Base-by-base conservation (phyloP, 257 asterid genomes). In the Fraxinus pennsylvanica region DNA sequence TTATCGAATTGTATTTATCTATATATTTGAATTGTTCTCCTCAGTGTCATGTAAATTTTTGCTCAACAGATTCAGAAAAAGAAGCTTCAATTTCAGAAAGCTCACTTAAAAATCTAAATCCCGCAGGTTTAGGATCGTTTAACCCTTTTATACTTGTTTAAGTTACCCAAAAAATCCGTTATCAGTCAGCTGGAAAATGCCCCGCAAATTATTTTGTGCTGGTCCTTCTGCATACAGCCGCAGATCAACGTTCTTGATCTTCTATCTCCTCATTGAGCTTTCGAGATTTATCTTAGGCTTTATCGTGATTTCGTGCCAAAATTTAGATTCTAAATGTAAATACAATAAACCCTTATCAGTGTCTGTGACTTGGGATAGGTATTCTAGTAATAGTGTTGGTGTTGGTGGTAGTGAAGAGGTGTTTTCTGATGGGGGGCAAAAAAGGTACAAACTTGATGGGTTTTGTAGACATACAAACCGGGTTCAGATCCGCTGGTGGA, bases 401-500 rank as follows among this genome's bases (percentile, higher is more conserved):
- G 17, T 43, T 43, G 45, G 2, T 9, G 43, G 36, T 36, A n/a
- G 80, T 3, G 75, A 9, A 75, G 81, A 29, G 72, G 89, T 79
- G 73, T 29, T 68, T 61, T 73, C 68, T 17, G 85, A 83, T 81
- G 88, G 70, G 75, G 91, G 86, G 80, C 89, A 35, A 10, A 89
- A 87, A 85, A 92, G 97, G 80, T 86, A 85, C 73, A 96, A 96
- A 79, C 52, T 92, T 86, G 27, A 96, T 91, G 97, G 98, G 97
- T 5, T 93, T 93, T 75, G 98, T 96, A 47, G 98, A 98, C 63
- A 84, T 93, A 76, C 97, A 90, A 75, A 92, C 99, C 25, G 97
- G 99, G 72, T 96, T 92, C 63, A 88, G 86, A 76, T 92, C 99
- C 73, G 83, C 87, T 5, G 97, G 91, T 50, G 91, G 98, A 1